A percentile compares a stretch with the other conserved stretches of the same genome.
Evolutionary conservation across 2,329 filamentous ascomycete species (phyloP).

Genomic region (Sarocladiaceae sp.): DNA sequence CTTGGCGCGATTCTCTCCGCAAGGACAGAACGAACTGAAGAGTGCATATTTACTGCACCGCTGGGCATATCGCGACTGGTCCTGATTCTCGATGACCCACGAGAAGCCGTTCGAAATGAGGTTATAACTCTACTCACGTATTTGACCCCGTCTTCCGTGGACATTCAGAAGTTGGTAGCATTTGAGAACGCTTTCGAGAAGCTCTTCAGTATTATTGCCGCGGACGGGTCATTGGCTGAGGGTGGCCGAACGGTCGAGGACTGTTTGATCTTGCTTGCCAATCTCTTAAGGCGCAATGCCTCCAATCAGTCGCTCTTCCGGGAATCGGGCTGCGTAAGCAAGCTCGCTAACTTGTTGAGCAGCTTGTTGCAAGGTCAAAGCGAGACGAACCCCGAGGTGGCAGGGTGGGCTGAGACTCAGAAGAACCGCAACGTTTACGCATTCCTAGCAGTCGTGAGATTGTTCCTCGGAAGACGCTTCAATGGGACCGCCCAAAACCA

Average conservation of each 20-base stretch:
- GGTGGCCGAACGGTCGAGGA: slow-evolving; percentile 89
- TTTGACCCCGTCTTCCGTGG: slow-evolving; percentile 78
- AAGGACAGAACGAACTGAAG: slow-evolving; percentile 85
- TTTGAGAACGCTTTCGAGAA: slow-evolving; percentile 93
- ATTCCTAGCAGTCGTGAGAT: slow-evolving; percentile 75
- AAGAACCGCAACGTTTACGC: slow-evolving; percentile 90
- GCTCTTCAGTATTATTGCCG: slow-evolving; percentile 75
- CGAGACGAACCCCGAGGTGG: slow-evolving; percentile 50
- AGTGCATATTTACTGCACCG: slow-evolving; percentile 87
- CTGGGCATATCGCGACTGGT: slow-evolving; percentile 85
- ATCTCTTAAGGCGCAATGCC: slow-evolving; percentile 78
- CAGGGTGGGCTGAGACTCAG: slow-evolving; percentile 71
- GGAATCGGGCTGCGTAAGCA: slow-evolving; percentile 78
- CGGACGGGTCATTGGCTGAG: slow-evolving; percentile 75
- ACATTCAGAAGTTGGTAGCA: slow-evolving; percentile 91
- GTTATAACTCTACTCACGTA: slow-evolving; percentile 82
- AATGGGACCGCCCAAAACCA: slow-evolving; percentile 80
- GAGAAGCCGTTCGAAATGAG: slow-evolving; percentile 86
- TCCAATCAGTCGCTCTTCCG: slow-evolving; percentile 94
- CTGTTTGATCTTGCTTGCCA: slow-evolving; percentile 84
- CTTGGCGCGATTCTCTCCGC: slow-evolving; percentile 81
- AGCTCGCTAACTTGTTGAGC: slow-evolving; percentile 65
- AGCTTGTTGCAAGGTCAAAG: slow-evolving; percentile 50
- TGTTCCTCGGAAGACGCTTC: slow-evolving; percentile 82
- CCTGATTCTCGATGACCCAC: slow-evolving; percentile 73